These are phyloP conservation scores for Niebla homalea DNA, from an alignment of 495 filamentous ascomycete species.

Conservation along the genomic window DNA sequence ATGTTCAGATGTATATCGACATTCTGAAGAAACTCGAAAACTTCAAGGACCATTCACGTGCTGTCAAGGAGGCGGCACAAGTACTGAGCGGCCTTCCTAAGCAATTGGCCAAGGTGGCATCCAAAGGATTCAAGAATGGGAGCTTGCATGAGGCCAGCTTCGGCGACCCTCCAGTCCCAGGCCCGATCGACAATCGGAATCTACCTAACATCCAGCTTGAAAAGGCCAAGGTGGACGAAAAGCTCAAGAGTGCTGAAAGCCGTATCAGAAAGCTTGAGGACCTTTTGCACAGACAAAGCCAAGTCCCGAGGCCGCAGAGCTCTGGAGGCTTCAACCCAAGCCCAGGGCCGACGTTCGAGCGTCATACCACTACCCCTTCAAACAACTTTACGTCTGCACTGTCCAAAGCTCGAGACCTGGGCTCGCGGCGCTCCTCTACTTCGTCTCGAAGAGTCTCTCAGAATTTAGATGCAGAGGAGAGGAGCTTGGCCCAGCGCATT, in stretches of 20 bases:
- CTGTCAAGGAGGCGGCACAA: constrained; percentile 53
- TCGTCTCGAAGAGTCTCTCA: constrained; percentile 56
- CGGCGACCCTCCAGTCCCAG: constrained; percentile 65
- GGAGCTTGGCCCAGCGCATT: constrained; percentile 51
- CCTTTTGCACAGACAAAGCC: constrained; percentile 73
- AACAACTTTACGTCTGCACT: constrained; percentile 33
- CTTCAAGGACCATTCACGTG: constrained; percentile 33
- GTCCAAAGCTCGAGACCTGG: constrained; percentile 40
- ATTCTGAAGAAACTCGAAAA: constrained; percentile 31
- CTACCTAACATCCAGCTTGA: constrained; percentile 56
- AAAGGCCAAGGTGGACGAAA: constrained; percentile 66
- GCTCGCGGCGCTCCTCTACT: constrained; percentile 48
- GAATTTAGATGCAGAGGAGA: constrained; percentile 52
- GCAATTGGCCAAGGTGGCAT: constrained; percentile 58
- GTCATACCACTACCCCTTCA: constrained; percentile 16
- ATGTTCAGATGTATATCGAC: constrained; percentile 42
- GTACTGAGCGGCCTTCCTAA: constrained; percentile 49
- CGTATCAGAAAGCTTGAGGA: constrained; percentile 88
- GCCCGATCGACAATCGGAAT: constrained; percentile 71
- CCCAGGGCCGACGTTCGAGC: constrained; percentile 8
- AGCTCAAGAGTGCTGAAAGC: constrained; percentile 76
- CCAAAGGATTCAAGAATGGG: constrained; percentile 90
- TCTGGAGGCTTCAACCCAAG: constrained; percentile 45
- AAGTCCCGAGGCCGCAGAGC: constrained; percentile 54
- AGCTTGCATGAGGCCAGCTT: constrained; percentile 77